Base-by-base conservation (phyloP, 2,329 filamentous ascomycete species). In the Monosporascus sp. region DNA sequence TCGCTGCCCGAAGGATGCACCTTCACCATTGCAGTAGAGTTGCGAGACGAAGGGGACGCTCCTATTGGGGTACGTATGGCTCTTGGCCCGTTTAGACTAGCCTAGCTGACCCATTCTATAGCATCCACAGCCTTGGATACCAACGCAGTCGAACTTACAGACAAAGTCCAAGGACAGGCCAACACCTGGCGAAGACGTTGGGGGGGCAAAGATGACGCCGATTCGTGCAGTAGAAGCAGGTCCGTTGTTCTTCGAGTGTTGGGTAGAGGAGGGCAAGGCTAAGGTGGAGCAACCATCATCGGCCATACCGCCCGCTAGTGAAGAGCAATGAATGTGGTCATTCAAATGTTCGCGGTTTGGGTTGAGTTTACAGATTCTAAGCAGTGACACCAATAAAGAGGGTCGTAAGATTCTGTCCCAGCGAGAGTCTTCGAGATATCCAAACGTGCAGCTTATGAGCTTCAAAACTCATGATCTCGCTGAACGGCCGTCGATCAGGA, bases 11-110 rank as follows among this genome's bases (percentile, higher is more conserved):
- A 76, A 2, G 79, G 80, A 1, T 90, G 87, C 67, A 88, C 86
- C 0, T 93, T 89, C 67, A 89, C 87, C 0, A 68, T 93, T n/a
- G 86, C 85, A 0, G 79, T 93, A 41, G 89, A 93, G 68, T 67
- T 92, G 58, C 81, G 80, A 39, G 81, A 87, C 22, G 76, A 84
- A 41, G 76, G 75, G 0, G 70, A 78, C 11, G 75, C 81, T 9
- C 84, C 83, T 0, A 82, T 85, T 56, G 77, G 76, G 51, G 82
- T 84, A 68, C 64, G 79, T 72, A 20, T 44, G 37, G 17, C 27
- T 39, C 9, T n/a, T 47, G 9, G 45, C 38, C 18, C 24, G 47
- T 11, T 14, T 48, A 25, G 17, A 5, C 5, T 37, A 15, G 0
- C 51, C 11, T 15, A 48, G 38, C 55, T 61, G 51, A 56, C 39